A percentile compares a stretch with the other conserved stretches of the same genome.
Evolutionary conservation across 306 rosid genomes (phyloP).

Genomic region (Casuarina glauca): DNA sequence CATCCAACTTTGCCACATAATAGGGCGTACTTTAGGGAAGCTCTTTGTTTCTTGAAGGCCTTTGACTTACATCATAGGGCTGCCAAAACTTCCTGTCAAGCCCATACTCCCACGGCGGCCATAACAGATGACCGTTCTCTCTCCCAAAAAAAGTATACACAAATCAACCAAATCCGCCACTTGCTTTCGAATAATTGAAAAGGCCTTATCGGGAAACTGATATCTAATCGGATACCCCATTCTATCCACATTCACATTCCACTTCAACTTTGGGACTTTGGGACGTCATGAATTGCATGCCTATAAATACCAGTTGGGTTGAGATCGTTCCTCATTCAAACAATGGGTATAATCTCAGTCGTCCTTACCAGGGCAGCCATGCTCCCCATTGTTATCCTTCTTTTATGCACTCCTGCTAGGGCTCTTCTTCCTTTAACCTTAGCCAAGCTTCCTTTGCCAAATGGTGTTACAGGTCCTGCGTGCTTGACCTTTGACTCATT

Average conservation of each 20-base stretch:
- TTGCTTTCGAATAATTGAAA: too few species aligned
- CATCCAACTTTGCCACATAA: too few species aligned
- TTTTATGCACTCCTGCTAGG: background rate
- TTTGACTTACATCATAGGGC: too few species aligned
- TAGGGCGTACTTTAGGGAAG: too few species aligned
- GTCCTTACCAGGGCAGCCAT: background rate
- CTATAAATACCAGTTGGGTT: background rate
- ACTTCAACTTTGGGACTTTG: background rate
- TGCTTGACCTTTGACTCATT: constrained; percentile 33
- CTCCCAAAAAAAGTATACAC: too few species aligned
- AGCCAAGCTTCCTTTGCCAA: constrained; percentile 33
- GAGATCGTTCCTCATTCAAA: background rate
- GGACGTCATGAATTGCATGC: background rate
- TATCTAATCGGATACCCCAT: too few species aligned
- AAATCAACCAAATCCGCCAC: too few species aligned
- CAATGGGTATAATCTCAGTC: background rate
- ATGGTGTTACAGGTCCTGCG: constrained; percentile 38
- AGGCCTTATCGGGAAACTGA: too few species aligned
- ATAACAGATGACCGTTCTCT: too few species aligned
- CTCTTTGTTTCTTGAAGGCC: too few species aligned
- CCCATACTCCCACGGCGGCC: too few species aligned
- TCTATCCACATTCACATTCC: background rate
- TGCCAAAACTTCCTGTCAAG: too few species aligned
- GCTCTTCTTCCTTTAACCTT: constrained; percentile 16
- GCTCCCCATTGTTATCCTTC: background rate